Evolutionary conservation across 805 yeast genomes (phyloP), one percentile per base, ranked within the genome.

Genomic region (Candida cerambycidarum): DNA sequence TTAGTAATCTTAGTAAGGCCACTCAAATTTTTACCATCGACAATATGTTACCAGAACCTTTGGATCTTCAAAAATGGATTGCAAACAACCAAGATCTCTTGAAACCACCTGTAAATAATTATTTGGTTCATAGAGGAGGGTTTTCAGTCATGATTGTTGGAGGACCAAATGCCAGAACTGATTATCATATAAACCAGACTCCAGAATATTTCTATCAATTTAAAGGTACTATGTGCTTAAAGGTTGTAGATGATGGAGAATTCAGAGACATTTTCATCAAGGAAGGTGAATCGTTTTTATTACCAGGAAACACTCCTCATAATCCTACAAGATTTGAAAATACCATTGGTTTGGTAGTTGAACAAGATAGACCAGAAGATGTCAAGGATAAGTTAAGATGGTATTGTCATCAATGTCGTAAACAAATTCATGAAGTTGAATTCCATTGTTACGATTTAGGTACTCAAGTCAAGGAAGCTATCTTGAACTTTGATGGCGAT

Each of bases 111-210:
- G 96, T 90, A 25, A 89, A 89, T 62, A 90, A 90, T 59, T 90
- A 67, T 65, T 89, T 97, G 57, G 77, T 90, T 21, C 96, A 90
- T 62, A 73, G 89, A 37, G 96, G 95, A 4, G 97, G 97, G 0
- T 86, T 85, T 60, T 89, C 97, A 0, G 89, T 89, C 28, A 90
- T 90, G 97, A 82, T 89, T 39, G 95, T 90, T 1, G 97, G 97
- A 12, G 97, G 97, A 0, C 97, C 97, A 3, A 90, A 90, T 60
- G 95, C 83, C 56, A 73, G 97, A 44, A 89, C 96, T 0, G 97
- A 90, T 59, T 90, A 88, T 59, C 97, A 90, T 57, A 79, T 90
- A 38, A 90, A 90, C 58, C 95, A 88, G 54, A 90, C 97, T 0
- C 97, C 97, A 0, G 97, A 90, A 57, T 90, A 89, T 79, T 90